A percentile compares a stretch with the other conserved stretches of the same genome.
Conservation (phyloP, 1,284 basidiomycete species). For the Apiotrichum veenhuisii region DNA sequence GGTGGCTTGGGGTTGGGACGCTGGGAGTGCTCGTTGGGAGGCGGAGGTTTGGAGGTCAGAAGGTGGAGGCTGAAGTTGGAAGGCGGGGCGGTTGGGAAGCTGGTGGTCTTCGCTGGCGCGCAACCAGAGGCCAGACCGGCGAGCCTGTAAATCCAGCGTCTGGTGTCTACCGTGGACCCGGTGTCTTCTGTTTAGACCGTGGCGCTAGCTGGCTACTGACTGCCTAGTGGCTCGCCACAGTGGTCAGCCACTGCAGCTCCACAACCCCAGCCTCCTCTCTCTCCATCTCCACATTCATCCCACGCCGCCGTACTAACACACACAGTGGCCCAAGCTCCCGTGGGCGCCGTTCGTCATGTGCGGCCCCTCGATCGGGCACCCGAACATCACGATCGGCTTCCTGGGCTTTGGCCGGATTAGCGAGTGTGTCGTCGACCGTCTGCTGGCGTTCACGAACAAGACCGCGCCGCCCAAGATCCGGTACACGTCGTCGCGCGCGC, state of each 20-base stretch:
- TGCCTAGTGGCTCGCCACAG: too few species aligned
- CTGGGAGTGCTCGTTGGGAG: too few species aligned
- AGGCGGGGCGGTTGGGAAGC: too few species aligned
- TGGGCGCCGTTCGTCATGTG: constrained; percentile 68
- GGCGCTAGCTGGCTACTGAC: too few species aligned
- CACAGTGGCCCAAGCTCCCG: constrained; percentile 59
- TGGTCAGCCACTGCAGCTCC: neutral
- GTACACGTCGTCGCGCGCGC: constrained; percentile 37
- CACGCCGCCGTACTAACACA: neutral
- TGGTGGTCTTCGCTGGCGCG: too few species aligned
- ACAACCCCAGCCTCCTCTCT: neutral
- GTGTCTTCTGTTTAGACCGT: too few species aligned
- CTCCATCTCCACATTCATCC: neutral
- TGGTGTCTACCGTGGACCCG: too few species aligned
- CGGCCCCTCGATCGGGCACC: constrained; percentile 52
- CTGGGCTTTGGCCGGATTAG: constrained; percentile 91
- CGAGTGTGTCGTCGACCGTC: constrained; percentile 69
- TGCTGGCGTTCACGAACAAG: constrained; percentile 66
- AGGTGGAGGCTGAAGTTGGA: too few species aligned
- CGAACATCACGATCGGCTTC: constrained; percentile 68
- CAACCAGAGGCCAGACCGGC: neutral
- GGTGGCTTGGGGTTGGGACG: too few species aligned
- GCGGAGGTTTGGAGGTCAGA: too few species aligned
- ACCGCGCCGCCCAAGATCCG: constrained; percentile 30
- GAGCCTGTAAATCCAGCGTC: neutral